A percentile compares a stretch with the other conserved stretches of the same genome.
Evolutionary conservation across 208 protist genomes (phyloP).

Genomic region (Leishmania gerbilli): DNA sequence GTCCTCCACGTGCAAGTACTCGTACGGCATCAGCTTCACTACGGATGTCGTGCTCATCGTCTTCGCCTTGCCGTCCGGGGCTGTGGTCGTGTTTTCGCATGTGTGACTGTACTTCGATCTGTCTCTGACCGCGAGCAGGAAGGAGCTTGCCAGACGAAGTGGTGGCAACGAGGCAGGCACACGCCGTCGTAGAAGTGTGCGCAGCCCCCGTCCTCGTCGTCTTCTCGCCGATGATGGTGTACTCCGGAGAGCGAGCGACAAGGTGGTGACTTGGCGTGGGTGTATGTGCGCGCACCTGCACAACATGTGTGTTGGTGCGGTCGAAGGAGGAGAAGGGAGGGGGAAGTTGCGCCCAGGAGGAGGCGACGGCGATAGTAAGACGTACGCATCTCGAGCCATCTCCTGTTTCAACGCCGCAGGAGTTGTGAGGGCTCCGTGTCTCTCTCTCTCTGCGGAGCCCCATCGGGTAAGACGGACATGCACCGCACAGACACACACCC

Average conservation of each 20-base stretch:
- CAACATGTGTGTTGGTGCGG: neutral
- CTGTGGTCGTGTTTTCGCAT: neutral
- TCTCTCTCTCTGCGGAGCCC: neutral
- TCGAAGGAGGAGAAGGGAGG: neutral
- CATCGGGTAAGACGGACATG: neutral
- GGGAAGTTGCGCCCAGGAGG: neutral
- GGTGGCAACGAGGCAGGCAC: neutral
- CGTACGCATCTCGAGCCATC: neutral
- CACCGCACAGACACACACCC: neutral
- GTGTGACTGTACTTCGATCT: neutral
- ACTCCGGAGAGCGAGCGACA: neutral
- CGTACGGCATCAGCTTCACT: conserved; percentile 56
- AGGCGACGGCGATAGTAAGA: neutral
- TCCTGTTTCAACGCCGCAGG: neutral
- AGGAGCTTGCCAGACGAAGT: neutral
- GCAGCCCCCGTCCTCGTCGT: neutral
- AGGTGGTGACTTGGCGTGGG: neutral
- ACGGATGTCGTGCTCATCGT: conserved; percentile 32
- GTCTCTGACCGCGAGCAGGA: neutral
- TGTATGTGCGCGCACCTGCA: neutral
- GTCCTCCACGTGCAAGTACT: conserved; percentile 90
- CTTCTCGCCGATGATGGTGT: neutral
- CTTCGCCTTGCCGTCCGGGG: neutral
- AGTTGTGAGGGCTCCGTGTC: neutral
- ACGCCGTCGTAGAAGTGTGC: neutral